phyloP scores from a whole-genome alignment of 1,284 basidiomycete species.

The Ceratobasidium sp. region DNA sequence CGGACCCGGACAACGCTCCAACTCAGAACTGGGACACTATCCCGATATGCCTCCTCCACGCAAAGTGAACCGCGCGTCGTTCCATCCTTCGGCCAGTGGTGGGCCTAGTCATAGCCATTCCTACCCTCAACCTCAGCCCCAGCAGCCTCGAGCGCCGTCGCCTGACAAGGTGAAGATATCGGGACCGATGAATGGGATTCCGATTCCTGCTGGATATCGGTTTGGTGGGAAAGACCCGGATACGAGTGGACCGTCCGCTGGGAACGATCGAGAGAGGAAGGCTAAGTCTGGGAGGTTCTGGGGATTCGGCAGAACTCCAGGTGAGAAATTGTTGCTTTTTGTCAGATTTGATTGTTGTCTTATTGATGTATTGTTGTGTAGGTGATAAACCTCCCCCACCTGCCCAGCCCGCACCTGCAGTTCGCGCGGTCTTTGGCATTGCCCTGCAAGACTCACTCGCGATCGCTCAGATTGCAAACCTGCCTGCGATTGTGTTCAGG shows the following conservation, averaged over 20 bases:
- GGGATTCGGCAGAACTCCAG: conserved; percentile 66
- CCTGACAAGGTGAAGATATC: conserved; percentile 87
- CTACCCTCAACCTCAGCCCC: conserved; percentile 53
- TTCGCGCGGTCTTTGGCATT: conserved; percentile 89
- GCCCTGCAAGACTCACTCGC: conserved; percentile 88
- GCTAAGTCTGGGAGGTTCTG: conserved; percentile 90
- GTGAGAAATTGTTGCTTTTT: conserved; percentile 47
- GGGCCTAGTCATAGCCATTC: conserved; percentile 42
- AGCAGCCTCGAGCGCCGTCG: conserved; percentile 66
- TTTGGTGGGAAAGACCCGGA: conserved; percentile 75
- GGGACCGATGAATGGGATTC: conserved; percentile 85
- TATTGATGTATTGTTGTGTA: neutral
- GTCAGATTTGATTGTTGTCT: conserved; percentile 48
- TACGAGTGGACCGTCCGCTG: conserved; percentile 46
- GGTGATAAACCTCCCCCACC: conserved; percentile 5
- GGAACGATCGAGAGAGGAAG: conserved; percentile 79
- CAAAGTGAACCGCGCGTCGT: conserved; percentile 54
- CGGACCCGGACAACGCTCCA: conserved; percentile 66
- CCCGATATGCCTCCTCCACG: conserved; percentile 60
- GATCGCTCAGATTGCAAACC: conserved; percentile 85
- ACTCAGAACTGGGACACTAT: conserved; percentile 83
- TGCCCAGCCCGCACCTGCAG: conserved; percentile 57
- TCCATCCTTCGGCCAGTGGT: conserved; percentile 64
- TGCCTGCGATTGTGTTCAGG: conserved; percentile 95
- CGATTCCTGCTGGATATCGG: conserved; percentile 88